These are phyloP conservation scores for Paracoccidioides lutzii DNA, from an alignment of 2,329 filamentous ascomycete species.

Conservation along the genomic window DNA sequence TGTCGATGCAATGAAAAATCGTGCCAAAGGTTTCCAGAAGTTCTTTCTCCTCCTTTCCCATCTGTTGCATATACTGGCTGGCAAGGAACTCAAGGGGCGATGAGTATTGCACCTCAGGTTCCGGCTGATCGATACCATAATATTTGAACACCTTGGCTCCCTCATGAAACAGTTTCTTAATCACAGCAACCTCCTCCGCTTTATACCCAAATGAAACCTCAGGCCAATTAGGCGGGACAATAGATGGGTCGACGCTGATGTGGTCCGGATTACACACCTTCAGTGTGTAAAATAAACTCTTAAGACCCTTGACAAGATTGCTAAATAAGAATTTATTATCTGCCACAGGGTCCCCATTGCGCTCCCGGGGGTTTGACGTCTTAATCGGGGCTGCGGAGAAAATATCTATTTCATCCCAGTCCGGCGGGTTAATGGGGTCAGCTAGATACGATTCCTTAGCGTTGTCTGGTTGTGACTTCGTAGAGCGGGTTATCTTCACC, in stretches of 20 bases:
- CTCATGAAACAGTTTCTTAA: conserved; percentile 94
- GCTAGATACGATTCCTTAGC: conserved; percentile 69
- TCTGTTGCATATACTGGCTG: conserved; percentile 88
- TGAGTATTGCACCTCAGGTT: conserved; percentile 57
- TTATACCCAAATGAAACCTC: conserved; percentile 95
- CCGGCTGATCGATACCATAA: conserved; percentile 76
- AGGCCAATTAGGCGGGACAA: conserved; percentile 79
- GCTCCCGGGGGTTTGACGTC: conserved; percentile 78
- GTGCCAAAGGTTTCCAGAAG: conserved; percentile 94
- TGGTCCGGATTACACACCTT: conserved; percentile 69
- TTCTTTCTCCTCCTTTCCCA: conserved; percentile 92
- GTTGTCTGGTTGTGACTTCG: conserved; percentile 53
- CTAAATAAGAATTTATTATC: conserved; percentile 99
- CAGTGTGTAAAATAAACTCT: conserved; percentile 92
- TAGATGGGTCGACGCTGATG: conserved; percentile 58
- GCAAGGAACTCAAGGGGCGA: conserved; percentile 86
- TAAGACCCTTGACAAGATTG: conserved; percentile 87
- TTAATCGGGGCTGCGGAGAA: conserved; percentile 95
- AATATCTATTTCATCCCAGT: conserved; percentile 98
- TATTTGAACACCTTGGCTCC: conserved; percentile 94
- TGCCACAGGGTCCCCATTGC: conserved; percentile 75
- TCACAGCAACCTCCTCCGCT: conserved; percentile 89
- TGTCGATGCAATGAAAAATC: conserved; percentile 96
- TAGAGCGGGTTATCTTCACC: conserved; percentile 75
- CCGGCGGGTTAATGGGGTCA: conserved; percentile 65